Evolutionary conservation across 2,329 filamentous ascomycete genomes (phyloP).

Genomic region (Fusarium sp.): DNA sequence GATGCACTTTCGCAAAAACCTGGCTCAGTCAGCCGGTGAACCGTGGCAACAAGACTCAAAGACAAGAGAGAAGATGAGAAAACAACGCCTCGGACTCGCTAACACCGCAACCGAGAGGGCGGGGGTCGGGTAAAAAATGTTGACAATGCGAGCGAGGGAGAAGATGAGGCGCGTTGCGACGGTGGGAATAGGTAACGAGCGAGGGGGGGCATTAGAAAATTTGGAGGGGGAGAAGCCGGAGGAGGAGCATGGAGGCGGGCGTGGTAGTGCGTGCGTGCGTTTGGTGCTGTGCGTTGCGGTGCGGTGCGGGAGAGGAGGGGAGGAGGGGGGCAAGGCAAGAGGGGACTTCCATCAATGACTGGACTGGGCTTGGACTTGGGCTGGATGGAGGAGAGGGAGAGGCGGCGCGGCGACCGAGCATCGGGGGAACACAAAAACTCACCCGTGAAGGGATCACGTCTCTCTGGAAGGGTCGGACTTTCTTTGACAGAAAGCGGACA

Average conservation of each 20-base stretch:
- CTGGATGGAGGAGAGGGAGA: not conserved
- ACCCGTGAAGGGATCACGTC: constrained; percentile 57
- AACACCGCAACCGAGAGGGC: constrained; percentile 24
- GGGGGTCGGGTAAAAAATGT: constrained; percentile 17
- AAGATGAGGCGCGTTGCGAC: constrained; percentile 25
- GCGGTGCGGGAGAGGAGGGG: not conserved
- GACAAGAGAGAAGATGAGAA: constrained; percentile 7
- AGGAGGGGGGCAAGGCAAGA: constrained; percentile 30
- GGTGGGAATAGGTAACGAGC: constrained; percentile 22
- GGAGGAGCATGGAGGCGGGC: constrained; percentile 23
- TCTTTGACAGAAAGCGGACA: constrained; percentile 32
- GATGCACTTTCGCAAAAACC: constrained; percentile 50
- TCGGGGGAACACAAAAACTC: constrained; percentile 45
- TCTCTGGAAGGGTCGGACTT: constrained; percentile 35
- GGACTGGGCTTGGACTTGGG: not conserved
- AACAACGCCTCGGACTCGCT: constrained; percentile 26
- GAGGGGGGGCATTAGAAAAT: constrained; percentile 27
- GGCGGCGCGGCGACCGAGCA: constrained; percentile 29
- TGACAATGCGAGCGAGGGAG: constrained; percentile 28
- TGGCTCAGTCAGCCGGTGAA: constrained; percentile 41
- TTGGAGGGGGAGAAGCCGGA: constrained; percentile 35
- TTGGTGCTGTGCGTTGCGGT: not conserved
- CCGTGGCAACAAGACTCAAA: constrained; percentile 11
- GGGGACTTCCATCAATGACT: constrained; percentile 17
- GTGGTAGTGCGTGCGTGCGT: constrained; percentile 13